phyloP scores from a whole-genome alignment of 1,284 basidiomycete species.

The Amylostereum chailletii region DNA sequence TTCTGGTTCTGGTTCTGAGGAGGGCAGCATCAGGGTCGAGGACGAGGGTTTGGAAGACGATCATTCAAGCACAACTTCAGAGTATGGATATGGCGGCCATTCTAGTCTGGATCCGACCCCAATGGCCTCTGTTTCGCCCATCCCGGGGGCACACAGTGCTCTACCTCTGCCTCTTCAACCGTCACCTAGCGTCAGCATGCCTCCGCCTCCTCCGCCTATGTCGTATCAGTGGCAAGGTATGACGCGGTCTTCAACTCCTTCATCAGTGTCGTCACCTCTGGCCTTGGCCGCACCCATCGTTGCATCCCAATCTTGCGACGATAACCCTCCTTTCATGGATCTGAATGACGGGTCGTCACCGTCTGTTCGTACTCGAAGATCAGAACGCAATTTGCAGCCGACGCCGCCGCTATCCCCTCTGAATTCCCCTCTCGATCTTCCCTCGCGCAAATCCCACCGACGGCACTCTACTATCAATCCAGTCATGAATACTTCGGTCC shows the following conservation, averaged over 20 bases:
- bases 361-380: constrained; percentile 48
- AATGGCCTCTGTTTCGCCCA: constrained; percentile 53
- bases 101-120: constrained; percentile 58
- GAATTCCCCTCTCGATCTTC: constrained; percentile 48
- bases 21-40: constrained; percentile 18
- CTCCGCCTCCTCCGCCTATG: constrained; percentile 17
- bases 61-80: constrained; percentile 53
- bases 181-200: constrained; percentile 17
- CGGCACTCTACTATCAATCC: constrained; percentile 69
- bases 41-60: constrained; percentile 33
- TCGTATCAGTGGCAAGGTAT: constrained; percentile 33
- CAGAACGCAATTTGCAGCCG: constrained; percentile 58
- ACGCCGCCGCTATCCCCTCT: constrained; percentile 71
- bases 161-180: constrained; percentile 17
- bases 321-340: constrained; percentile 51
- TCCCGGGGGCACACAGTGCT: constrained; percentile 22
- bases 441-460: constrained; percentile 46
- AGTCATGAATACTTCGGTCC: constrained; percentile 47
- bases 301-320: constrained; percentile 50
- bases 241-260: constrained; percentile 76
- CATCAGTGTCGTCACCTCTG: constrained; percentile 75
- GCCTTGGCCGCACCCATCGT: constrained; percentile 75
- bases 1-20: constrained; percentile 22
- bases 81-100: constrained; percentile 47
- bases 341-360: constrained; percentile 39